Conservation (phyloP, 202 grass and related monocot species). For the Miscanthus sacchariflorus region DNA sequence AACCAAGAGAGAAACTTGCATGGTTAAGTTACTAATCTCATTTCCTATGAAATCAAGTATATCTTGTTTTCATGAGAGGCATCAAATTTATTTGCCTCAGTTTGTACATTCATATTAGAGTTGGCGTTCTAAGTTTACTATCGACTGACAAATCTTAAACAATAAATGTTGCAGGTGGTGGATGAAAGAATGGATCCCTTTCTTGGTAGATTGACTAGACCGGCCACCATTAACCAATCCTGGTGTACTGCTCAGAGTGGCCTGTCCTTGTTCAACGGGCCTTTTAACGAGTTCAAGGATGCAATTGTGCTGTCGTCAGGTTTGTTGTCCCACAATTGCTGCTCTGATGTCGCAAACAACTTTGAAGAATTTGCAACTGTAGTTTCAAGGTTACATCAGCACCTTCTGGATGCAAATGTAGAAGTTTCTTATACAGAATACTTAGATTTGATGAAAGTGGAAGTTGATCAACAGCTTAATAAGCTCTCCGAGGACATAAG, state of each 20-base stretch:
- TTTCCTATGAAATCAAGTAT: background rate
- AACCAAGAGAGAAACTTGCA: background rate
- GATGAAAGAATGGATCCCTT: constrained; percentile 52
- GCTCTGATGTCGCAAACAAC: constrained; percentile 27
- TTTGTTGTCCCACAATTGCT: constrained; percentile 29
- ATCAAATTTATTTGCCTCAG: background rate
- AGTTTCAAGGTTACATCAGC: constrained; percentile 37
- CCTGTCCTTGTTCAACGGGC: background rate
- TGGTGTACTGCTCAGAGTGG: constrained; percentile 34
- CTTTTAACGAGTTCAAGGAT: constrained; percentile 22
- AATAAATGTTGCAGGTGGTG: constrained; percentile 44
- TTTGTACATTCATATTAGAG: background rate
- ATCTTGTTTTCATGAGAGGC: background rate
- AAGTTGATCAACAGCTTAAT: constrained; percentile 55
- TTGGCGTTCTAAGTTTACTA: constrained; percentile 8
- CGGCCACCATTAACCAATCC: constrained; percentile 3
- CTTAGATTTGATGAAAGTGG: constrained; percentile 55
- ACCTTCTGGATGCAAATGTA: constrained; percentile 50
- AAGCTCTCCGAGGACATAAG: constrained; percentile 58
- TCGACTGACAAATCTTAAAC: background rate
- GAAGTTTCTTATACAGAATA: constrained; percentile 45
- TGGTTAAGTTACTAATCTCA: background rate
- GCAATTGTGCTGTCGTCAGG: background rate
- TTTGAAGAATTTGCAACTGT: constrained; percentile 44
- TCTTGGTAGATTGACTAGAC: constrained; percentile 32